A percentile compares a stretch with the other conserved stretches of the same genome.
Conservation (phyloP, 305 asterid species). For the Salvia sclarea region DNA sequence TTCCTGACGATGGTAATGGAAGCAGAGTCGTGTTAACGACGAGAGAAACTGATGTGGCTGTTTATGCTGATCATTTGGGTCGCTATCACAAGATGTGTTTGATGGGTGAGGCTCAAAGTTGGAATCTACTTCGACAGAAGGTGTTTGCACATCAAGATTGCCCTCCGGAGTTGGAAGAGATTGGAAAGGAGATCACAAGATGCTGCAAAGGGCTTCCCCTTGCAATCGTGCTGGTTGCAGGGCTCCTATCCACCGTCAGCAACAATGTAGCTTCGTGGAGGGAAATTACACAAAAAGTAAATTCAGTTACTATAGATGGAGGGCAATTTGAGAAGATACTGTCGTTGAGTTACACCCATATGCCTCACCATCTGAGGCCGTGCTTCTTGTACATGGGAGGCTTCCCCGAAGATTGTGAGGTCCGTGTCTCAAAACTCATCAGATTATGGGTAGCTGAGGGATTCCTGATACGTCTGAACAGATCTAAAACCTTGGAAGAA, state of each 20-base stretch:
- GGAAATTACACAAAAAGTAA: conserved; percentile 10
- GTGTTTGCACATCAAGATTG: background rate
- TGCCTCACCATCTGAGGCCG: too few species aligned
- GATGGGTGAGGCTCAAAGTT: too few species aligned
- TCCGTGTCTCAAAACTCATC: too few species aligned
- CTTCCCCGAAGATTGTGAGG: too few species aligned
- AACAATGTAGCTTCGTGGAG: conserved; percentile 11
- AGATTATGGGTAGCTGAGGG: too few species aligned
- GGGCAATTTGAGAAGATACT: conserved; percentile 21
- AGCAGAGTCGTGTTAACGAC: conserved; percentile 32
- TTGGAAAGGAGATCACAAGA: conserved; percentile 19
- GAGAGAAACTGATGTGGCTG: conserved; percentile 22
- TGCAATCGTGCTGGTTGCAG: background rate
- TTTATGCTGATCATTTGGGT: background rate
- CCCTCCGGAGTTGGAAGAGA: background rate
- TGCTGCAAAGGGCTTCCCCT: conserved; percentile 19
- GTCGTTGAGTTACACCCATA: conserved; percentile 2
- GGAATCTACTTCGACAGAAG: too few species aligned
- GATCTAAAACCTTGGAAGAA: background rate
- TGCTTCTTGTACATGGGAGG: too few species aligned
- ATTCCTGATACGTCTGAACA: background rate
- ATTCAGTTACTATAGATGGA: background rate
- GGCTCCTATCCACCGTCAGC: conserved; percentile 12
- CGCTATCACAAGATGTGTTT: conserved; percentile 19
- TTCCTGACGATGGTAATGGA: conserved; percentile 26